phyloP scores from a whole-genome alignment of 73 alveolate genomes.

The Paramecium sexaurelia region DNA sequence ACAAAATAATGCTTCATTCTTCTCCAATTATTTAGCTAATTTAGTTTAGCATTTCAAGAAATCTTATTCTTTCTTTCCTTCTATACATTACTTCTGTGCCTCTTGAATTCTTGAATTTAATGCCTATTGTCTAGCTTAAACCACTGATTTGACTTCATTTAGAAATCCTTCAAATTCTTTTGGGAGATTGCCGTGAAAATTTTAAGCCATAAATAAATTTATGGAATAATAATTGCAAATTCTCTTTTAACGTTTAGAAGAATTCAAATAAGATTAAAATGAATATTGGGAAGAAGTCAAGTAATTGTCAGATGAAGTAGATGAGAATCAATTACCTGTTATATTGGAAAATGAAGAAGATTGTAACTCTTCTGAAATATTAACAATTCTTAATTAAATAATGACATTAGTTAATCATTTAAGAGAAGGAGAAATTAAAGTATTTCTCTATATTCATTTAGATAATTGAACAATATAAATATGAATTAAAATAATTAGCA shows the following conservation, averaged over 20 bases:
- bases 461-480: conserved; percentile 34
- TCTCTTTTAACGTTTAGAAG: conserved; percentile 40
- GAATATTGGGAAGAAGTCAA: conserved; percentile 54
- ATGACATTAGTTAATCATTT: neutral
- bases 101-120: neutral
- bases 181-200: conserved; percentile 4
- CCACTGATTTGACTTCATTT: neutral
- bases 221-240: conserved; percentile 1
- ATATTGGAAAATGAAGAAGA: conserved; percentile 18
- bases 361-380: conserved; percentile 27
- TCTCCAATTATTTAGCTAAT: neutral
- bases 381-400: neutral
- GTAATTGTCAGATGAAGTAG: conserved; percentile 7
- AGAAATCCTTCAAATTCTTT: conserved; percentile 23
- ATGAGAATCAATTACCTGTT: neutral
- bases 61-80: conserved; percentile 1
- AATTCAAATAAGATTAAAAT: conserved; percentile 38
- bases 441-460: neutral
- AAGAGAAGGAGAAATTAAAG: conserved; percentile 52
- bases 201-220: conserved; percentile 11
- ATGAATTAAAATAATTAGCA: conserved; percentile 33
- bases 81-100: neutral
- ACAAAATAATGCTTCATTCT: neutral
- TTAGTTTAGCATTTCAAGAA: neutral
- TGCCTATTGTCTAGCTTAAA: neutral